phyloP scores from a whole-genome alignment of 202 grass and related monocot species.

The Setaria italica region DNA sequence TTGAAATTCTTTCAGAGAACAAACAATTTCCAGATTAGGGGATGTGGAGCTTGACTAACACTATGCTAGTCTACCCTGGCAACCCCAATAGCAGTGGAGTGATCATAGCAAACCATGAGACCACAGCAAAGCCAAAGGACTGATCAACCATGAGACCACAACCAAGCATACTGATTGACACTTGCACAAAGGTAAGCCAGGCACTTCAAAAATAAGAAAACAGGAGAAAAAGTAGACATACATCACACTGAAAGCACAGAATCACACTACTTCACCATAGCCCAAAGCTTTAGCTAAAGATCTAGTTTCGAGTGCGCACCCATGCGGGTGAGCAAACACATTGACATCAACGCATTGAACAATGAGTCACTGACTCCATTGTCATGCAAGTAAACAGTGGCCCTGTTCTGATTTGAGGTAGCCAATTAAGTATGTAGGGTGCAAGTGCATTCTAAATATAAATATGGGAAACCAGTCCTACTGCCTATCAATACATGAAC shows the following conservation, averaged over 20 bases:
- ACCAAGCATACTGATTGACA: neutral
- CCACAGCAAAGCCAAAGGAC: too few relatives aligned
- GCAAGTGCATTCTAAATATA: neutral
- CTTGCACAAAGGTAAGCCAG: neutral
- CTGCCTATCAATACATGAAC: slow-evolving; percentile 20
- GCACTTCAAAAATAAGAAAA: neutral
- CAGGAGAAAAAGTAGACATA: neutral
- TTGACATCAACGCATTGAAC: neutral
- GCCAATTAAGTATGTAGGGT: neutral
- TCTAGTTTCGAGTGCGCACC: neutral
- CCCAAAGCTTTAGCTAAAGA: slow-evolving; percentile 15
- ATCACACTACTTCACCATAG: neutral
- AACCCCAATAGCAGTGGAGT: neutral
- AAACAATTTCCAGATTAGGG: neutral
- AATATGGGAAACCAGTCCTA: neutral
- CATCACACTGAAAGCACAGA: neutral
- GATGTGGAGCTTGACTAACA: neutral
- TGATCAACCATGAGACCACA: neutral
- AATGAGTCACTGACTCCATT: neutral
- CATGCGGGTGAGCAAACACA: slow-evolving; percentile 11
- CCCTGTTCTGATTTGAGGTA: neutral
- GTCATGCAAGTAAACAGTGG: neutral
- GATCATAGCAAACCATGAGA: neutral
- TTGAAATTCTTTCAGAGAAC: neutral
- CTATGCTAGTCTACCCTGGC: neutral